These are phyloP conservation scores for Escallonia rubra DNA, from an alignment of 129 eudicot genomes.

Conservation along the genomic window DNA sequence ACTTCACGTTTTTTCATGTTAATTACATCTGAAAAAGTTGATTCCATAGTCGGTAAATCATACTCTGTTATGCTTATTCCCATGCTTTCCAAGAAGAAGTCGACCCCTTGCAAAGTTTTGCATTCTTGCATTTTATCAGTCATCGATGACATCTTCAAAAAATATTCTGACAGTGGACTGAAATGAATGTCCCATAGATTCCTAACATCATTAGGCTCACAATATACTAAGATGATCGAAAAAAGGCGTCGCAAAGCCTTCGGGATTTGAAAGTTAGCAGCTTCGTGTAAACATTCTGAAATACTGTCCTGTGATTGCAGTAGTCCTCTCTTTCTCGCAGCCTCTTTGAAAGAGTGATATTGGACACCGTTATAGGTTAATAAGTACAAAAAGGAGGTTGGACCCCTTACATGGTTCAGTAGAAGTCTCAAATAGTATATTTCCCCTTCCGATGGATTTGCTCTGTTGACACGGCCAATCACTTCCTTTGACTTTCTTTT, in stretches of 20 bases:
- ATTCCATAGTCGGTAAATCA: neutral
- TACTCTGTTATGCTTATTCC: neutral
- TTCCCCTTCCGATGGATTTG: too few relatives aligned
- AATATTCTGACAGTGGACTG: too few relatives aligned
- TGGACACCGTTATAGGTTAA: neutral
- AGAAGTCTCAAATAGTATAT: too few relatives aligned
- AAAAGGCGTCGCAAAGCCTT: neutral
- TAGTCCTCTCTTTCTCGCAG: neutral
- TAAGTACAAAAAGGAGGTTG: neutral
- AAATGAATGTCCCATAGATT: neutral
- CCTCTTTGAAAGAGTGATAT: neutral
- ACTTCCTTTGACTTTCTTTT: too few relatives aligned
- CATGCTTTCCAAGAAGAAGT: neutral
- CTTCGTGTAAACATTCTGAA: conserved; percentile 7
- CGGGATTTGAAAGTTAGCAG: neutral
- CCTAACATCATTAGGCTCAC: conserved; percentile 1
- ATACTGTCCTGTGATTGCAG: neutral
- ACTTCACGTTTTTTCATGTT: too few relatives aligned
- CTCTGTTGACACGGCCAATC: too few relatives aligned
- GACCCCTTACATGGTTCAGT: too few relatives aligned
- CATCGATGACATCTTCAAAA: too few relatives aligned
- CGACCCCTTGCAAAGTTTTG: neutral
- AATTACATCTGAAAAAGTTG: too few relatives aligned
- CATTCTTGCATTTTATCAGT: neutral
- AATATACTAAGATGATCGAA: conserved; percentile 5